Evolutionary conservation across 2,329 filamentous ascomycete species (phyloP), one percentile per base, ranked within the genome.

Genomic region (Claviceps sp.): DNA sequence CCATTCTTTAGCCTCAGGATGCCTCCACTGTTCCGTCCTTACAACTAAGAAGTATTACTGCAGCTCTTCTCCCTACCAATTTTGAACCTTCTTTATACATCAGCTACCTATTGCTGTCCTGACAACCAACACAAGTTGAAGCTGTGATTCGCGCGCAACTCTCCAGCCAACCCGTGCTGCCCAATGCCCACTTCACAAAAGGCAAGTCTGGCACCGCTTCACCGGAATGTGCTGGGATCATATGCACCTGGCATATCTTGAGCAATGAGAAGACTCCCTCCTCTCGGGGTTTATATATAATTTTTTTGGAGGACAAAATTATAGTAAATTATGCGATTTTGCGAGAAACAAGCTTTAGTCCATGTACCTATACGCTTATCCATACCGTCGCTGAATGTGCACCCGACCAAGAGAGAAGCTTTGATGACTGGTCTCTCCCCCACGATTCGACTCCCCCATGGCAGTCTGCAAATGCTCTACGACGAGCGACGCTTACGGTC

Each of bases 401-500:
- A 18, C 14, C 20, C 24, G 6, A 41, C 42, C 22, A n/a, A 6
- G 7, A 24, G 16, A 44, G 14, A 26, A 13, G 14, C 13, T 26
- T 26, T 16, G 7, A 8, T 34, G 9, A 46, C 24, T 20, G 5
- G 4, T 18, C 5, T 22, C 36, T 37, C 11, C 30, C 20, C 26
- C 14, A 38, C 42, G 16, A 3, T 26, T 40, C 5, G 8, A 46
- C 34, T 34, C 42, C 22, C 4, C 5, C 5, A 11, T 20, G 26
- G 16, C 26, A 24, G 30, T 34, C 30, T 34, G 30, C 9, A 26
- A 11, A n/a, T 26, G 11, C 14, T 30, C 56, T 46, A 54, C 30
- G 53, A 47, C 36, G 47, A 48, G 37, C 57, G 58, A 49, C 55
- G 54, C 55, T 63, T 69, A 48, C 65, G 65, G 57, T 68, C 65